phyloP scores from a whole-genome alignment of 2,329 filamentous ascomycete species.

The Daldinia sp. region DNA sequence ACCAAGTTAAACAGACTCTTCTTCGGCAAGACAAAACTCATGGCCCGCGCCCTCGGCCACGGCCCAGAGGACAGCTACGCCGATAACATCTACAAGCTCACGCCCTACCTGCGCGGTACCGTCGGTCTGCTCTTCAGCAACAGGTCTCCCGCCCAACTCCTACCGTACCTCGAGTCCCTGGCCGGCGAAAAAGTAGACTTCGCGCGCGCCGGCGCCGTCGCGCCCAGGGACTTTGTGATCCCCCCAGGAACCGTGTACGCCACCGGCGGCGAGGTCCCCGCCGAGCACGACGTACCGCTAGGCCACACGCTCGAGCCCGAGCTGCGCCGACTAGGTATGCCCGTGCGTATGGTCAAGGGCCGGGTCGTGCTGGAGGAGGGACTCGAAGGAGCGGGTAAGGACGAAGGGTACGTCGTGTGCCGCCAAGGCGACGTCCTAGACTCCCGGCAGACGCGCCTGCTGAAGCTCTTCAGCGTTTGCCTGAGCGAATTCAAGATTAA shows the following conservation, averaged over 20 bases:
- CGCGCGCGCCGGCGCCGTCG: conserved; percentile 84
- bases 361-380: conserved; percentile 76
- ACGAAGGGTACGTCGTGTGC: conserved; percentile 79
- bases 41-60: conserved; percentile 91
- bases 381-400: conserved; percentile 62
- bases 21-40: conserved; percentile 99
- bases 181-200: conserved; percentile 78
- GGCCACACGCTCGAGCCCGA: conserved; percentile 92
- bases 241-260: conserved; percentile 86
- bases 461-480: conserved; percentile 94
- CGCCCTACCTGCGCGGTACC: conserved; percentile 78
- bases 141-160: conserved; percentile 74
- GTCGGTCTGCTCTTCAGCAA: conserved; percentile 93
- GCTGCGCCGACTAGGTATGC: conserved; percentile 88
- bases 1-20: conserved; percentile 73
- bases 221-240: conserved; percentile 81
- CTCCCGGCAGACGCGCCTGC: conserved; percentile 88
- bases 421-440: conserved; percentile 87
- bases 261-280: conserved; percentile 81
- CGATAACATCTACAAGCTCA: conserved; percentile 78
- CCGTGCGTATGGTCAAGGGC: conserved; percentile 88
- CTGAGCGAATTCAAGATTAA: conserved; percentile 90
- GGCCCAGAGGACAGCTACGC: conserved; percentile 83
- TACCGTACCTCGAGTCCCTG: conserved; percentile 78
- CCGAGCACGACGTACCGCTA: conserved; percentile 85